Evolutionary conservation across 2,329 filamentous ascomycete species (phyloP).

Genomic region (Pseudogymnoascus sp.): DNA sequence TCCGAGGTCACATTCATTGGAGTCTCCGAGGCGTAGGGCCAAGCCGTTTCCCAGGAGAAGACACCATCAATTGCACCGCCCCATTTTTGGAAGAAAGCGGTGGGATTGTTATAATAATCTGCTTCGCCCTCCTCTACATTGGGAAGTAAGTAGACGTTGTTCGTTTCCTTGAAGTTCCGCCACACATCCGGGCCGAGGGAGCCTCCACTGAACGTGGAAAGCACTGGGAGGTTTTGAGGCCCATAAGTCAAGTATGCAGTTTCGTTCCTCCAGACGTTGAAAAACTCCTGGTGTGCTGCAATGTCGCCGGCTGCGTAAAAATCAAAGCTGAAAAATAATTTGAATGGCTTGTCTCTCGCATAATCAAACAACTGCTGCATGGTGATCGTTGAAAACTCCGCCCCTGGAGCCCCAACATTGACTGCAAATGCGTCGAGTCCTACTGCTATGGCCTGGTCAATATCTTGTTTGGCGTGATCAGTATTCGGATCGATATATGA

Average conservation of each 20-base stretch:
- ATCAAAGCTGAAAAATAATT: slow-evolving; percentile 32
- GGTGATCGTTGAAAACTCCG: slow-evolving; percentile 21
- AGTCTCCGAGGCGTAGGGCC: slow-evolving; percentile 24
- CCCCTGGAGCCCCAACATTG: slow-evolving; percentile 26
- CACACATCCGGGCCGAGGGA: slow-evolving; percentile 20
- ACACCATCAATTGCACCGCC: slow-evolving; percentile 28
- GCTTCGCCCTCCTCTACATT: slow-evolving; percentile 25
- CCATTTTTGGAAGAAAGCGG: slow-evolving; percentile 26
- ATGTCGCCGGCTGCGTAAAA: slow-evolving; percentile 18
- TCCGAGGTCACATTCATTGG: slow-evolving; percentile 24
- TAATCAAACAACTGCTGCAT: slow-evolving; percentile 27
- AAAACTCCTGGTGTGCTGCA: slow-evolving; percentile 15
- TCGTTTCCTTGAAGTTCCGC: slow-evolving; percentile 21
- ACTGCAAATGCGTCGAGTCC: slow-evolving; percentile 26
- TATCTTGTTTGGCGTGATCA: background rate
- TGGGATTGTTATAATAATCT: slow-evolving; percentile 27
- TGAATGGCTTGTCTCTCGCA: slow-evolving; percentile 25
- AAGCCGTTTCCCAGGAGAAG: slow-evolving; percentile 32
- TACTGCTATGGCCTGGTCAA: slow-evolving; percentile 8
- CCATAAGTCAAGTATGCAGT: slow-evolving; percentile 26
- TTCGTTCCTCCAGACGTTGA: slow-evolving; percentile 20
- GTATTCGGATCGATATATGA: background rate
- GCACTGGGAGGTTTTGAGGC: slow-evolving; percentile 23
- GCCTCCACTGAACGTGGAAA: slow-evolving; percentile 26
- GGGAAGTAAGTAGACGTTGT: slow-evolving; percentile 29